Conservation (phyloP, 805 yeast genomes). For the Starmerella etchellsii region DNA sequence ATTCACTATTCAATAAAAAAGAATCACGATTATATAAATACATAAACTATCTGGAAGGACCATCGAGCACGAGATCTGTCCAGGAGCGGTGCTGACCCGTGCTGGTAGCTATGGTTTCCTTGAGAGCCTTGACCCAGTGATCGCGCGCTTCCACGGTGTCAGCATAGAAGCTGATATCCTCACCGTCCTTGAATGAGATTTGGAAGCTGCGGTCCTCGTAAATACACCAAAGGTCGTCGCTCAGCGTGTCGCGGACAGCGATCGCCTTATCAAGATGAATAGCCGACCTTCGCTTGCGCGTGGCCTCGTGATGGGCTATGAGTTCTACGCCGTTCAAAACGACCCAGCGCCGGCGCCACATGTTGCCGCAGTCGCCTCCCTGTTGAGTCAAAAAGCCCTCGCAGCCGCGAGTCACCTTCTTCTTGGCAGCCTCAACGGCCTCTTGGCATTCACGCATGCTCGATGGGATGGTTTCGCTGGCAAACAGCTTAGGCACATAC, state of each 20-base stretch:
- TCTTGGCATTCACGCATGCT: constrained; percentile 36
- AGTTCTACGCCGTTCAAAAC: constrained; percentile 56
- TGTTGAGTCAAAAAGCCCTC: constrained; percentile 75
- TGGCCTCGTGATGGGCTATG: constrained; percentile 62
- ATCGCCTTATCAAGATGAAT: constrained; percentile 61
- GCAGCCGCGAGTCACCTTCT: constrained; percentile 28
- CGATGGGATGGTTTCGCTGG: constrained; percentile 41
- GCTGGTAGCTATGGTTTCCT: constrained; percentile 35
- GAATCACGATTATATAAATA: too few relatives aligned
- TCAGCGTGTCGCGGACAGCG: constrained; percentile 34
- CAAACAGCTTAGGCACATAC: constrained; percentile 44
- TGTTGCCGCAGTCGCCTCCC: constrained; percentile 74
- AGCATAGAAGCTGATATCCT: constrained; percentile 73
- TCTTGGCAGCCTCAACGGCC: constrained; percentile 24
- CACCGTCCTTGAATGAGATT: constrained; percentile 64
- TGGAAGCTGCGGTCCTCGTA: constrained; percentile 74
- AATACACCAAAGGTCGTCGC: constrained; percentile 40
- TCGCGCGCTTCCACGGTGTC: constrained; percentile 49
- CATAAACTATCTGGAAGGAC: not conserved
- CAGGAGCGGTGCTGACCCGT: constrained; percentile 19
- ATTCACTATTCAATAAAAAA: too few relatives aligned
- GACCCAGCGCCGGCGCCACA: constrained; percentile 66
- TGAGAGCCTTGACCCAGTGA: constrained; percentile 53
- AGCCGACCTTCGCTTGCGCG: constrained; percentile 57
- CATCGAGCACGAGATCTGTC: constrained; percentile 22